These are phyloP conservation scores for Purpureocillium lavendulum DNA, from an alignment of 2,329 filamentous ascomycete species.

Conservation along the genomic window DNA sequence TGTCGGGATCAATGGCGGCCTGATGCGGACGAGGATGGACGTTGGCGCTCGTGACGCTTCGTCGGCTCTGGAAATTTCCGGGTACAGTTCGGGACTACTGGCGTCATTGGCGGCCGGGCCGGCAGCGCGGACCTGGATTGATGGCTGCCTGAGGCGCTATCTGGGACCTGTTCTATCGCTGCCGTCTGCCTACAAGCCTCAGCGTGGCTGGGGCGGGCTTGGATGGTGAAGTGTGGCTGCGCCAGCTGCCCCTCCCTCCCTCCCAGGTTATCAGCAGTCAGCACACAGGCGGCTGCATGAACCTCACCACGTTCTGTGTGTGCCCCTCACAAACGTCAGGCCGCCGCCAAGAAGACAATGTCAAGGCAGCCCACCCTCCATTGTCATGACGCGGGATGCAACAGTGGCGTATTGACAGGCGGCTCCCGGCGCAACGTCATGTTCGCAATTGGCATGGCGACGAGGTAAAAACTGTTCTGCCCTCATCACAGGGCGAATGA, in stretches of 20 bases:
- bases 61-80: constrained; percentile 23
- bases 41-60: constrained; percentile 17
- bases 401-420: not conserved
- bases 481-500: not conserved
- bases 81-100: constrained; percentile 16
- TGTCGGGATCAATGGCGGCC: constrained; percentile 28
- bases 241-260: no score
- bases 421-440: no score
- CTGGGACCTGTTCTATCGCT: not conserved
- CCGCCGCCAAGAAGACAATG: no score
- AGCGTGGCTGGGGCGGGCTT: constrained; percentile 6
- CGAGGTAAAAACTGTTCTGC: no score
- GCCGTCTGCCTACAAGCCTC: not conserved
- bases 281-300: no score
- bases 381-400: not conserved
- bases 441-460: no score
- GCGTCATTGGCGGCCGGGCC: no score
- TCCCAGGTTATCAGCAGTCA: no score
- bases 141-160: constrained; percentile 22
- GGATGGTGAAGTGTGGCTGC: constrained; percentile 4
- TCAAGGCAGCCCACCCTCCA: no score
- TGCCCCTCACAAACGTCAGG: no score
- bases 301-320: no score
- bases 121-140: no score
- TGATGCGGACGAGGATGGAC: constrained; percentile 17